Evolutionary conservation across 805 yeast species (phyloP).

Genomic region (Monosporozyma siamensis): DNA sequence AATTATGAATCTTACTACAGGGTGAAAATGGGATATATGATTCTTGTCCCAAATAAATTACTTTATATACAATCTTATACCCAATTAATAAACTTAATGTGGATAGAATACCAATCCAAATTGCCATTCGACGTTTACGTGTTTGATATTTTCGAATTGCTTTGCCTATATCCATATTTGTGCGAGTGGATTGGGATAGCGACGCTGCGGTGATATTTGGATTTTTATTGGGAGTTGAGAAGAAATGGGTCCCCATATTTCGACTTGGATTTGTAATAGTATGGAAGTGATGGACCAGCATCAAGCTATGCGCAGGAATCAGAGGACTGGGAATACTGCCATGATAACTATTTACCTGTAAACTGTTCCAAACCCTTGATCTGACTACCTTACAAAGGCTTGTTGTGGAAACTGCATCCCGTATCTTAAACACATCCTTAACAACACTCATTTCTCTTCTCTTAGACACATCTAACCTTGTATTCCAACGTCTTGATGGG

Average conservation of each 20-base stretch:
- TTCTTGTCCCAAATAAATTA: conserved; percentile 18
- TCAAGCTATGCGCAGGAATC: too few species aligned
- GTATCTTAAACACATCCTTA: too few species aligned
- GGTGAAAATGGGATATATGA: conserved; percentile 23
- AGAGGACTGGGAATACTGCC: too few species aligned
- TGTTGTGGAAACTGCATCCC: too few species aligned
- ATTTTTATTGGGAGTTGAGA: conserved; percentile 9
- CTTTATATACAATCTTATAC: conserved; percentile 24
- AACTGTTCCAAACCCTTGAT: too few species aligned
- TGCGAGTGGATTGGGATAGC: background rate
- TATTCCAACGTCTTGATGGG: too few species aligned
- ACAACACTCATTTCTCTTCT: too few species aligned
- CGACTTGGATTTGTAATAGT: background rate
- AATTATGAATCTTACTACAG: conserved; percentile 16
- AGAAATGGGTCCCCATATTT: conserved; percentile 21
- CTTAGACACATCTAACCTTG: too few species aligned
- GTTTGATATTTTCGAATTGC: conserved; percentile 16
- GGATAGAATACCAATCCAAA: conserved; percentile 10
- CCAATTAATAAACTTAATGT: conserved; percentile 19
- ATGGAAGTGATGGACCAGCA: too few species aligned
- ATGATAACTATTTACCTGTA: too few species aligned
- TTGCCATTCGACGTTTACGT: conserved; percentile 11
- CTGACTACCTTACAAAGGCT: too few species aligned
- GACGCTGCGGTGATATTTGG: conserved; percentile 2
- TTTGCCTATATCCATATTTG: conserved; percentile 10